Evolutionary conservation across 2,329 filamentous ascomycete genomes (phyloP), one percentile per base, ranked within the genome.

Genomic region (Nigrospora osmanthi): DNA sequence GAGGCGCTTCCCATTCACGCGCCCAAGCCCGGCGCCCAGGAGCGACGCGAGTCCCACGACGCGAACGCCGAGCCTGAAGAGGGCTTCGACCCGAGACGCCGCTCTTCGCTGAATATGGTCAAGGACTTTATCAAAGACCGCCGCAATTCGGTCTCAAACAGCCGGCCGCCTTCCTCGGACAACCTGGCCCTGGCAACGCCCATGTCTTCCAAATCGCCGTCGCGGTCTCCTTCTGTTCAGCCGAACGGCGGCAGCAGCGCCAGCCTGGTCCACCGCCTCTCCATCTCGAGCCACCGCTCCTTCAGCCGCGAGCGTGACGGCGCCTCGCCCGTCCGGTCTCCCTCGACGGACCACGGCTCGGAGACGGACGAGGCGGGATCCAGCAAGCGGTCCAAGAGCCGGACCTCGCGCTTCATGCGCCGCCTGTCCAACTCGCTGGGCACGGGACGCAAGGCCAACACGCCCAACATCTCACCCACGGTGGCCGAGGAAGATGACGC

Each of bases 61-160:
- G 57, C 60, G 49, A 63, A 42, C 63, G 68, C 47, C 48, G 58
- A 16, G 32, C 47, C 38, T 45, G 66, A 62, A 4, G 56, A 60
- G 35, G 51, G 63, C 31, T 63, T 67, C 19, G 61, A 61, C 39
- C 63, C 64, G 40, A 65, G 72, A 23, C 68, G 76, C 36, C 70
- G 78, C 42, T 80, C 80, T 6, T 83, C 79, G 1, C 63, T 83
- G 41, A 78, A 72, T 33, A 68, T 81, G 28, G 74, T 83, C 33
- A 76, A 71, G 55, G 77, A 73, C 49, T 79, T 83, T 46, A 79
- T 82, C 59, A 81, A 77, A 56, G 78, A 82, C 43, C 68, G 72
- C 11, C 70, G 76, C 45, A 69, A 69, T 45, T 78, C 76, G 1
- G 63, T 76, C 39, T 57, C 63, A 13, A 69, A 6, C 23, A 17